Base-by-base conservation (phyloP, 768 basidiomycete genomes). In the Psilocybe azurescens region DNA sequence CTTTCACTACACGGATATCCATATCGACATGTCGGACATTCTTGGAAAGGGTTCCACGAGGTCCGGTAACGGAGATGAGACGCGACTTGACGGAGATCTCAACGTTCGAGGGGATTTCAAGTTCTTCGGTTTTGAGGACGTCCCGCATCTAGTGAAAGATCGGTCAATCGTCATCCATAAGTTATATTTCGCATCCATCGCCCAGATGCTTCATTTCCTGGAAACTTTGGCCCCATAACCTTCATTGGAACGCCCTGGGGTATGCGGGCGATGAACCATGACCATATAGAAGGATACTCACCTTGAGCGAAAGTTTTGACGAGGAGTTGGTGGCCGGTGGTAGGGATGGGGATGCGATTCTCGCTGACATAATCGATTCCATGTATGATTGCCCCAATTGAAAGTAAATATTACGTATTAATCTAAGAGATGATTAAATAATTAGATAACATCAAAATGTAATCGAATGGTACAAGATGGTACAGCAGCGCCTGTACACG, bases 1-100 rank as follows among this genome's bases (percentile, higher is more conserved):
- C 84, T 81, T 91, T 93, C 69, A 93, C 77, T 54, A 94, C 78
- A 73, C 90, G 88, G 77, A 96, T 89, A 78, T 95, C 94, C 93
- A 97, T 95, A 80, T 94, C 86, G 68, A 95, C 87, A 82, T 97
- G 95, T 66, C 92, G 92, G 75, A 95, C 86, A 70, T 89, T 90
- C 85, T 97, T 97, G 72, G 88, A 90, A 72, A 99, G 86, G 56
- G 88, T 92, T 66, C 97, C 97, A 58, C 97, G 88, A 59, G 97
- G 93, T 32, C 97, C 97, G 66, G 87, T 89, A 69, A 99, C 96
- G 62, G 87, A 89, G 75, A 99, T 91, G 70, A 95, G 79, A 65
- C 97, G 89, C 67, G 96, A 86, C 83, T 98, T 97, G 81, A 98
- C 86, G 74, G 81, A 76, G 67, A 99, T 88, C 50, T 89, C 87